Base-by-base conservation (phyloP, 805 yeast genomes). In the Candida endomychidarum region DNA sequence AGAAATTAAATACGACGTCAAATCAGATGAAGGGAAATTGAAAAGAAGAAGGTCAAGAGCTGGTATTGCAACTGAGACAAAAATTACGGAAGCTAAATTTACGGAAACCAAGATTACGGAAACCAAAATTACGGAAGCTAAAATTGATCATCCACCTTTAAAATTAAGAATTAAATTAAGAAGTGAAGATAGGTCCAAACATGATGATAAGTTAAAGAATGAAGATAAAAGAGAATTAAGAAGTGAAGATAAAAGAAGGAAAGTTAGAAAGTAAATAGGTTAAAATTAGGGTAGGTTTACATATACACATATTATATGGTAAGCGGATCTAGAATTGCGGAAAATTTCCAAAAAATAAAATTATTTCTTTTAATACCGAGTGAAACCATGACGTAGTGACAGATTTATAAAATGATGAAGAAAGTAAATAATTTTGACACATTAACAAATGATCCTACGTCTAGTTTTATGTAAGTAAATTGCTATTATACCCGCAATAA, bases 21-120 rank as follows among this genome's bases (percentile, higher is more conserved):
- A n/a, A n/a, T n/a, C n/a, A n/a, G 38, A 30, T 2, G 46, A 49
- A n/a, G 14, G 19, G 4, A 42, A 42, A 30, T 27, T 38, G 5
- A 49, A 46, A 29, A 32, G 50, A 20, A 38, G 47, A 17, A 43
- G 47, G 27, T 41, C 47, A 10, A 41, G 44, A 29, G 49, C 57
- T 16, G 44, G 46, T n/a, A 35, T 25, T 12, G 30, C 18, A 7
- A 27, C 17, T 10, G 46, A 32, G 55, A 7, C n/a, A n/a, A n/a
- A n/a, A n/a, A n/a, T n/a, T n/a, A n/a, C n/a, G n/a, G n/a, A n/a
- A n/a, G n/a, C n/a, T n/a, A n/a, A n/a, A n/a, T n/a, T 34, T 12
- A 21, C 26, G 11, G 35, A 32, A 15, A 12, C 35, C 3, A 32
- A 32, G 26, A n/a, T n/a, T n/a, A n/a, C n/a, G n/a, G n/a, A n/a